phyloP scores from a whole-genome alignment of 805 yeast genomes.

The Myxozyma mucilagina region DNA sequence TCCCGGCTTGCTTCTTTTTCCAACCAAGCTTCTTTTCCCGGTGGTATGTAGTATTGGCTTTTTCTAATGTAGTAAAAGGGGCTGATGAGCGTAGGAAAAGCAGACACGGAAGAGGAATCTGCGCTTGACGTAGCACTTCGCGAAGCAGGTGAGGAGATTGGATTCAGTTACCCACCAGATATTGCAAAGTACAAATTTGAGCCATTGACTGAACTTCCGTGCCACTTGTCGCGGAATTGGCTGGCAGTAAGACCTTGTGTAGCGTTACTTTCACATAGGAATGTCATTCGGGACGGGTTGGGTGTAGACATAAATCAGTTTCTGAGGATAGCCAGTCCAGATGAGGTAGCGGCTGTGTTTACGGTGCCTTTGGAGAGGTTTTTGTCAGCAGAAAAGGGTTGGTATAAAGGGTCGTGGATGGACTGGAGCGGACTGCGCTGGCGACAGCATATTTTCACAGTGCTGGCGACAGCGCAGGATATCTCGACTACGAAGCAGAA shows the following conservation, averaged over 20 bases:
- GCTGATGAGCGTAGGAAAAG: constrained; percentile 75
- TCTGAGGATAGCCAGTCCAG: constrained; percentile 13
- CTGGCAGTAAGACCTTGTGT: constrained; percentile 78
- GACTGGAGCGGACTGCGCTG: constrained; percentile 42
- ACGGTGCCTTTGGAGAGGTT: constrained; percentile 27
- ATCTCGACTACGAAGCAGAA: constrained; percentile 2
- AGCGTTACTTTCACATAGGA: constrained; percentile 32
- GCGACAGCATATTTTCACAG: constrained; percentile 40
- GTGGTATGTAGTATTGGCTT: constrained; percentile 59
- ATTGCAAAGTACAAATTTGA: constrained; percentile 56
- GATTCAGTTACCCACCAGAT: constrained; percentile 48
- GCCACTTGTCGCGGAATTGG: constrained; percentile 78
- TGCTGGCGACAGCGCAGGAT: constrained; percentile 13
- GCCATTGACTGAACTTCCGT: constrained; percentile 64
- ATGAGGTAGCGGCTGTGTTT: constrained; percentile 41
- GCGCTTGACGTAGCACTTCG: constrained; percentile 77
- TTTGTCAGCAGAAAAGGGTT: constrained; percentile 18
- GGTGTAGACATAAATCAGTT: constrained; percentile 20
- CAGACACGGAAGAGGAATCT: constrained; percentile 62
- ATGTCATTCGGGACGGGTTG: constrained; percentile 4
- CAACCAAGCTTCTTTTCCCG: constrained; percentile 91
- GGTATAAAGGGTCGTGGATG: constrained; percentile 35
- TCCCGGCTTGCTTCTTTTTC: constrained; percentile 69
- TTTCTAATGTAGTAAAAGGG: background rate
- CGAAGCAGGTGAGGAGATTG: constrained; percentile 87